Conservation (phyloP, 1,139 yeast species). For the Zygosaccharomyces sapae region DNA sequence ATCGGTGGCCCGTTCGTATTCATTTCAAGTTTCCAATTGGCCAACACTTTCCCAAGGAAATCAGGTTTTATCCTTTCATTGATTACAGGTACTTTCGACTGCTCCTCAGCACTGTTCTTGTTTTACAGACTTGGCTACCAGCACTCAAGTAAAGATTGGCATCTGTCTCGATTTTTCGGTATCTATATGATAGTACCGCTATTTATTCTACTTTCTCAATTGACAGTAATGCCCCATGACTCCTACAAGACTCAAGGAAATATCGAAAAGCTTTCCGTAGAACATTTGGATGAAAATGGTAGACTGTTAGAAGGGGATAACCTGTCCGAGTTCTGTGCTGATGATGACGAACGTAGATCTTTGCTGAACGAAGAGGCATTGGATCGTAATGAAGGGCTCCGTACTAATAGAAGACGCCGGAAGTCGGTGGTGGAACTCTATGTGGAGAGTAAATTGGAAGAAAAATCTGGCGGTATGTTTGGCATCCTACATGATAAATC, state of each 20-base stretch:
- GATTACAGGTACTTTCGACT: constrained; percentile 73
- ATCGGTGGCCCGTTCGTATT: constrained; percentile 81
- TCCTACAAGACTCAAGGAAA: constrained; percentile 70
- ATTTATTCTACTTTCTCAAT: constrained; percentile 68
- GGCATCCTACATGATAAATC: constrained; percentile 75
- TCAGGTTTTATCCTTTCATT: constrained; percentile 70
- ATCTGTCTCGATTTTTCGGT: constrained; percentile 56
- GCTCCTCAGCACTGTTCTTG: constrained; percentile 70
- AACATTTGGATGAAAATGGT: constrained; percentile 59
- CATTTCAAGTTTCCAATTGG: constrained; percentile 73
- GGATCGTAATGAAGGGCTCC: constrained; percentile 8
- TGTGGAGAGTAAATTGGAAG: constrained; percentile 50
- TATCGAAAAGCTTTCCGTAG: constrained; percentile 62
- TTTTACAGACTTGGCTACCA: constrained; percentile 62
- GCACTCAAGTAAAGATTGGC: constrained; percentile 35
- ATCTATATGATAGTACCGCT: constrained; percentile 66
- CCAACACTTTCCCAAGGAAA: constrained; percentile 65
- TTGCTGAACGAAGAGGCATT: constrained; percentile 18
- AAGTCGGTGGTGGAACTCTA: constrained; percentile 61
- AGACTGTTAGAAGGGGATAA: constrained; percentile 35
- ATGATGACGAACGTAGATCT: constrained; percentile 33
- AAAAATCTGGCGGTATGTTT: constrained; percentile 68
- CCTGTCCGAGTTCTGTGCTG: constrained; percentile 31
- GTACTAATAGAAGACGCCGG: constrained; percentile 27
- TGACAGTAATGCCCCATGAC: constrained; percentile 71